These are phyloP conservation scores for Borovskyia barvae DNA, from an alignment of 208 protist species.

Conservation along the genomic window DNA sequence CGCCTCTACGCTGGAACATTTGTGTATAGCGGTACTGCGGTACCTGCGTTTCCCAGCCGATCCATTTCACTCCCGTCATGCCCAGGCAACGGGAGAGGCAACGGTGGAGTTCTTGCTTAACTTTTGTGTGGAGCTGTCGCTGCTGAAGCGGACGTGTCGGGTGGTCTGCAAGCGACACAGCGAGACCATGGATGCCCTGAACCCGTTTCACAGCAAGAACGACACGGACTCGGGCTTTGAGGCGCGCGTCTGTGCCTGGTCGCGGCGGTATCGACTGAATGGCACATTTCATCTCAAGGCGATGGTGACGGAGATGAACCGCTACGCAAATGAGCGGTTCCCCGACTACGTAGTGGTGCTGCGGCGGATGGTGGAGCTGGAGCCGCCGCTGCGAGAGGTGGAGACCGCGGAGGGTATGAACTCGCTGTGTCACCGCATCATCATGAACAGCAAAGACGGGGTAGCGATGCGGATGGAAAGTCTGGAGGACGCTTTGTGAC, in stretches of 20 bases:
- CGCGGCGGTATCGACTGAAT: constrained; percentile 39
- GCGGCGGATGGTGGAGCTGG: constrained; percentile 25
- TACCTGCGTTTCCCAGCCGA: constrained; percentile 59
- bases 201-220: constrained; percentile 13
- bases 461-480: background rate
- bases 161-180: constrained; percentile 22
- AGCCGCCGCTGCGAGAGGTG: constrained; percentile 40
- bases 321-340: constrained; percentile 63
- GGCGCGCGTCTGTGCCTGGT: constrained; percentile 56
- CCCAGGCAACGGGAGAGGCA: constrained; percentile 34
- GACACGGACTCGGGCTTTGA: constrained; percentile 37
- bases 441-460: background rate
- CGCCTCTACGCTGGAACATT: constrained; percentile 54
- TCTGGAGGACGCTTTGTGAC: constrained; percentile 8
- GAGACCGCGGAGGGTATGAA: constrained; percentile 65
- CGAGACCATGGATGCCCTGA: constrained; percentile 17
- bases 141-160: constrained; percentile 42
- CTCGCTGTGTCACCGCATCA: constrained; percentile 19
- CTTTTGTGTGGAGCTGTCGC: constrained; percentile 59
- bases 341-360: constrained; percentile 31
- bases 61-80: constrained; percentile 47
- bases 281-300: constrained; percentile 49
- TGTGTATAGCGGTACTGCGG: constrained; percentile 72
- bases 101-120: constrained; percentile 61
- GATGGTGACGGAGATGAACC: constrained; percentile 67